These are phyloP conservation scores for Ganoderma leucocontextum DNA, from an alignment of 1,284 basidiomycete species.

Conservation along the genomic window DNA sequence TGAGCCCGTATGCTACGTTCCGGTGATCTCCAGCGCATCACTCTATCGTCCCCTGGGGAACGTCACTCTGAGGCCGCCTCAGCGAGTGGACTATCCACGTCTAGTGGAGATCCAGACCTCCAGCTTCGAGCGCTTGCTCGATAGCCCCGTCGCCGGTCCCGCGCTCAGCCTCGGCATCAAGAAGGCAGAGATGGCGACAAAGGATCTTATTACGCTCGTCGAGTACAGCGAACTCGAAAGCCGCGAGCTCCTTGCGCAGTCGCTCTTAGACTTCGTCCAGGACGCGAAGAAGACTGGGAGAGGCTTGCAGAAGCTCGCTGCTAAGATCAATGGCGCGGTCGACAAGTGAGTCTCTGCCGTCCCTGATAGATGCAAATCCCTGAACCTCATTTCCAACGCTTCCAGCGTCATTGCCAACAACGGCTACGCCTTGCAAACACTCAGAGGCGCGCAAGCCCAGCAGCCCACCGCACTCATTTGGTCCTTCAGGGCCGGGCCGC, in stretches of 20 bases:
- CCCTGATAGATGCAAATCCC: not conserved
- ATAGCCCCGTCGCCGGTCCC: constrained; percentile 62
- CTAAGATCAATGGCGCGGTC: constrained; percentile 72
- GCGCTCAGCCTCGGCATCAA: constrained; percentile 70
- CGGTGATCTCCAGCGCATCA: constrained; percentile 57
- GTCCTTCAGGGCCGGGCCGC: constrained; percentile 51
- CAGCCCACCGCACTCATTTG: constrained; percentile 50
- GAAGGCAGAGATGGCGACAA: constrained; percentile 76
- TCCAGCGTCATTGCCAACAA: constrained; percentile 74
- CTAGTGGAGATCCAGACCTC: constrained; percentile 66
- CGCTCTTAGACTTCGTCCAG: constrained; percentile 59
- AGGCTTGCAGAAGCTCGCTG: constrained; percentile 63
- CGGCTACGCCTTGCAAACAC: constrained; percentile 68
- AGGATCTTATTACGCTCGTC: constrained; percentile 68
- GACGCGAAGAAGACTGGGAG: constrained; percentile 67
- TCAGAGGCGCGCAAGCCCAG: constrained; percentile 56
- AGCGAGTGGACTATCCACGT: constrained; percentile 64
- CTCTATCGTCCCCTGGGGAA: constrained; percentile 49
- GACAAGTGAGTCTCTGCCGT: constrained; percentile 60
- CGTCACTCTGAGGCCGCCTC: constrained; percentile 18
- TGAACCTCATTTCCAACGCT: constrained; percentile 2
- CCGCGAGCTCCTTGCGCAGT: constrained; percentile 61
- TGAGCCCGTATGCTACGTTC: constrained; percentile 66
- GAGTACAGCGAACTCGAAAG: constrained; percentile 65
- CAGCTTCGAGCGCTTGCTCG: constrained; percentile 68